Base-by-base conservation (phyloP, 2,329 filamentous ascomycete genomes). In the Fusarium phyllophilum region DNA sequence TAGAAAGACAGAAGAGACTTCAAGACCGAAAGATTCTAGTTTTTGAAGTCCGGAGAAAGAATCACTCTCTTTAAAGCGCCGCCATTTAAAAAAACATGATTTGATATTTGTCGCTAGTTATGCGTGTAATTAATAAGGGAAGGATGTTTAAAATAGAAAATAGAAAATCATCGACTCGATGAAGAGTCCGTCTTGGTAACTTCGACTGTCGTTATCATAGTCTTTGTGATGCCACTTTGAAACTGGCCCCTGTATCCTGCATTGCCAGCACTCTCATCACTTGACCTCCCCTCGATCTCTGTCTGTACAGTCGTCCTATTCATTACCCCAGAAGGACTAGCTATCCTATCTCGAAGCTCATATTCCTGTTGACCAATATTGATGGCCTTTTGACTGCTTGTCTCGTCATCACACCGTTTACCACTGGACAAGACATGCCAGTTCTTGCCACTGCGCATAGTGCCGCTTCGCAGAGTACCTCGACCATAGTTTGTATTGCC, bases 301-400 rank as follows among this genome's bases (percentile, higher is more conserved):
- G 75, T 75, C 20, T 79, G 58, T 10, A 76, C 73, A 1, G 72
- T 77, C 7, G 77, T 70, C 54, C 66, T 68, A 48, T 72, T 71
- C 6, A 45, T 62, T 51, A 69, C 49, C 0, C 68, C 72, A 7
- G 51, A 44, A 1, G 74, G 66, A 14, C 48, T 68, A 3, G 59
- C 56, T 34, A 78, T 64, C 8, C 68, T 68, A 12, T 78, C 76
- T 14, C 62, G 68, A 7, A 82, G 62, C 72, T 82, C 80, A 64
- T 78, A 81, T 8, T 75, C 72, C 14, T 77, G 62, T 18, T 56
- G 45, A 24, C 44, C 68, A 4, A 71, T 26, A 29, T 78, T 81
- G 57, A 81, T 80, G 5, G 73, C 76, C 46, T 75, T 75, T 49
- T 80, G 78, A 44, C 79, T 80, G 64, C 78, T 78, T 13, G 78